Evolutionary conservation across 164 flowering plant species (phyloP).

Genomic region (Pachysandra terminalis): DNA sequence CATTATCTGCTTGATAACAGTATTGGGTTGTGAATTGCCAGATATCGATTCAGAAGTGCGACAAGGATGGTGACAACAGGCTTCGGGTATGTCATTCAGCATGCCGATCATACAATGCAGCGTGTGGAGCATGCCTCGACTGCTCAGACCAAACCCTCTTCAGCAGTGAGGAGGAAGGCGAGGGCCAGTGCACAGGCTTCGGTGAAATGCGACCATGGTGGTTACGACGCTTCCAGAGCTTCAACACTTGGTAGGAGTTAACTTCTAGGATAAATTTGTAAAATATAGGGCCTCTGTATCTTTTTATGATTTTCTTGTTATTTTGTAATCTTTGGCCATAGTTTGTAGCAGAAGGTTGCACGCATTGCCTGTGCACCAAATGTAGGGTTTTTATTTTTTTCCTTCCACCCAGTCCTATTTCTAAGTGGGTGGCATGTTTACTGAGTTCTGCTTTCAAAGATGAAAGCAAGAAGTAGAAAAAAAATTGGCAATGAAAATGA

Average conservation of each 20-base stretch:
- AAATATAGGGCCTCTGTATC: constrained; percentile 40
- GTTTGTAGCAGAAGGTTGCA: constrained; percentile 29
- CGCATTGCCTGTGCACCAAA: constrained; percentile 24
- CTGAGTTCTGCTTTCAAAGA: constrained; percentile 40
- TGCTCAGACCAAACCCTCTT: constrained; percentile 96
- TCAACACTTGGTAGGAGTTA: constrained; percentile 25
- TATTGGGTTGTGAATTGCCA: constrained; percentile 24
- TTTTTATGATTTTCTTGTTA: neutral
- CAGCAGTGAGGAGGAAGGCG: constrained; percentile 74
- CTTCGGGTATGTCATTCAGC: constrained; percentile 95
- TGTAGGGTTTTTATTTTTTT: constrained; percentile 28
- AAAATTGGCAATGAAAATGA: constrained; percentile 7
- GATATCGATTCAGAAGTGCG: constrained; percentile 98
- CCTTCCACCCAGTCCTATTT: constrained; percentile 29
- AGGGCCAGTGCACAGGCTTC: constrained; percentile 87
- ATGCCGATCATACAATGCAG: constrained; percentile 80
- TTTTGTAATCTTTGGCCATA: constrained; percentile 38
- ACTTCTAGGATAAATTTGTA: constrained; percentile 40
- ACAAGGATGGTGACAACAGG: constrained; percentile 88
- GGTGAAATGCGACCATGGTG: constrained; percentile 56
- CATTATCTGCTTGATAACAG: neutral
- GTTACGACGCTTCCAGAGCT: constrained; percentile 41
- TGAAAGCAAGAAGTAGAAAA: constrained; percentile 39
- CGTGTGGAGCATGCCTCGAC: constrained; percentile 94
- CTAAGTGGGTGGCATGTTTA: constrained; percentile 31